A percentile compares a stretch with the other conserved stretches of the same genome.
phyloP scores from a whole-genome alignment of 768 basidiomycete genomes.

The Suillus alpinus region DNA sequence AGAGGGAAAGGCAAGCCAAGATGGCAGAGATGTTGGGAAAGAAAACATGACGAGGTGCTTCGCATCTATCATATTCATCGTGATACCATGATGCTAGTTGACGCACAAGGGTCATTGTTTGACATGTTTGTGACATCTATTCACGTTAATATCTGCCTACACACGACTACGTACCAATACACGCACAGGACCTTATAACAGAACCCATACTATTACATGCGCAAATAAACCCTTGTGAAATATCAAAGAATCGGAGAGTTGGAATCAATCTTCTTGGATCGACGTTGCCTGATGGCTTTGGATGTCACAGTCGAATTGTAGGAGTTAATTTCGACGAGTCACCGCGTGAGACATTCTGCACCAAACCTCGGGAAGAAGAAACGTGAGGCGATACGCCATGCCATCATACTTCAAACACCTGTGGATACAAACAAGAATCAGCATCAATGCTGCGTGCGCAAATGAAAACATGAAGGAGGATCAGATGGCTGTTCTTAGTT shows the following conservation, averaged over 20 bases:
- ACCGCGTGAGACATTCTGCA: neutral
- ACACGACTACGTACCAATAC: neutral
- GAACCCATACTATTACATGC: neutral
- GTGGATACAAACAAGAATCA: neutral
- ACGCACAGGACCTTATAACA: neutral
- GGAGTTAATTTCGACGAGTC: neutral
- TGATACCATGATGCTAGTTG: neutral
- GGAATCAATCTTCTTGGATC: neutral
- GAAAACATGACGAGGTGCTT: neutral
- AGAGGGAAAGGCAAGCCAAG: slow-evolving; percentile 57
- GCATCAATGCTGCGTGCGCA: neutral
- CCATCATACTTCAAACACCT: neutral
- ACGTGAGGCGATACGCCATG: neutral
- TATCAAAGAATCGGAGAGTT: neutral
- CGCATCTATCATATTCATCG: neutral
- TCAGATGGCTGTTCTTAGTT: slow-evolving; percentile 37
- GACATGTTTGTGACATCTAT: neutral
- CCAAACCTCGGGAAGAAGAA: neutral
- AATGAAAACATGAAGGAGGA: slow-evolving; percentile 3
- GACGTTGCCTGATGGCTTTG: neutral
- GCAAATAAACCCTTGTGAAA: neutral
- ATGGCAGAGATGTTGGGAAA: slow-evolving; percentile 34
- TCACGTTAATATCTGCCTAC: neutral
- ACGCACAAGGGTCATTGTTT: neutral
- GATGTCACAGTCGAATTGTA: neutral